Evolutionary conservation across 108 stramenopile species (phyloP), one percentile per base, ranked within the genome.

Genomic region (Licmophora abbreviata): DNA sequence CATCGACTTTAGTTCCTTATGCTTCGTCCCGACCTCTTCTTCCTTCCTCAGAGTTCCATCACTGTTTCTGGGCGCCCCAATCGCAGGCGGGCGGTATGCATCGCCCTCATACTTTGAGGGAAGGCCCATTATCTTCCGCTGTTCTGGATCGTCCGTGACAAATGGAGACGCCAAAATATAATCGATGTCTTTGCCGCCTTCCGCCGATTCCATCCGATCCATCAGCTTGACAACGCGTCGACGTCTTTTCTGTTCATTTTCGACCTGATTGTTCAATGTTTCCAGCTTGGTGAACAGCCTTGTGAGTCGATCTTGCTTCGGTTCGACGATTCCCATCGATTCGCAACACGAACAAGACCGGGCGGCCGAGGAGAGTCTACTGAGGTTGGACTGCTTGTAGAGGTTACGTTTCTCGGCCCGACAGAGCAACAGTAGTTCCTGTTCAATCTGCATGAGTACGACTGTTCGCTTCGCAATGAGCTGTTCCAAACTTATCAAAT

Each of bases 181-280:
- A 50, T 86, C 88, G 64, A 90, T 90, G 53, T 90, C 88, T 14
- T 76, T 64, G 11, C 71, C 33, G 0, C 85, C 89, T 55, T 87
- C 85, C 20, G 67, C 82, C 1, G 84, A 71, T 38, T 78, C 70
- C 82, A 93, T 85, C 44, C 57, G 72, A 69, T 93, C 87, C 69
- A 93, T 52, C 36, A 68, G 69, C 55, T 74, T 73, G 87, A 93
- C 88, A 30, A 93, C 71, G 35, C 75, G 68, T 20, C 66, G 43
- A 41, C 91, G 58, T 14, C 91, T 73, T 29, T 66, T 31, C 56
- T 88, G 81, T 44, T 93, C 91, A 36, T 69, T 53, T 50, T 81
- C 79, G 48, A 93, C 73, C 8, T 54, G 51, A 25, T 63, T 63
- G 64, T 93, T 93, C 63, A 85, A 59, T 34, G 71, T 67, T 63